A percentile compares a stretch with the other conserved stretches of the same genome.
These are phyloP conservation scores for Aspergillus pseudoviridinutans DNA, from an alignment of 2,329 filamentous ascomycete genomes.

Conservation along the genomic window DNA sequence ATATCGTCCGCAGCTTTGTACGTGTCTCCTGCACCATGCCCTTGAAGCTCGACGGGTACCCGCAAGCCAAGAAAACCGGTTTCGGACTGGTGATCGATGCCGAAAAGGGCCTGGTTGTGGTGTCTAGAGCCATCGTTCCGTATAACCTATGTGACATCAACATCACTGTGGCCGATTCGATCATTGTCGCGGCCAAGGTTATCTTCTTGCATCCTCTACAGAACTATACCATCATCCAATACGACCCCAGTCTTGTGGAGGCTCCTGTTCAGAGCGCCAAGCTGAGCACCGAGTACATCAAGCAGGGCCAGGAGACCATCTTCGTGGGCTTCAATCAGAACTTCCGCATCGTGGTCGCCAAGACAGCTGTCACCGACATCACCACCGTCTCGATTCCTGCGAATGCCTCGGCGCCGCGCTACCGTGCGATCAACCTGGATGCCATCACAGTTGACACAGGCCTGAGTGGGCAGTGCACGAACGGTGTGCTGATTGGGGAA, in stretches of 20 bases:
- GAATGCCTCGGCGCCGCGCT: conserved; percentile 84
- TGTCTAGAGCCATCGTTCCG: conserved; percentile 89
- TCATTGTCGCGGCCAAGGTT: conserved; percentile 90
- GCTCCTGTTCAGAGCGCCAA: conserved; percentile 87
- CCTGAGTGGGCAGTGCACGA: conserved; percentile 85
- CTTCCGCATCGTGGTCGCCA: conserved; percentile 84
- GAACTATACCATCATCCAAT: conserved; percentile 94
- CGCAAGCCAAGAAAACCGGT: conserved; percentile 87
- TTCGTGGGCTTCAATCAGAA: conserved; percentile 99
- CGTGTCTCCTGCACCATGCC: conserved; percentile 91
- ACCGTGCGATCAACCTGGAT: conserved; percentile 91
- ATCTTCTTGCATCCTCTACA: conserved; percentile 94
- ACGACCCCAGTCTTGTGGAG: conserved; percentile 88
- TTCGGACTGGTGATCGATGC: conserved; percentile 98
- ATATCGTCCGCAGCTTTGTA: conserved; percentile 91
- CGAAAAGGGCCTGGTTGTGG: conserved; percentile 88
- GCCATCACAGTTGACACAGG: conserved; percentile 96
- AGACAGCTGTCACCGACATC: conserved; percentile 94
- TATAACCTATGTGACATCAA: conserved; percentile 97
- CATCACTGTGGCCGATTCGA: conserved; percentile 92
- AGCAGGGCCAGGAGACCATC: conserved; percentile 88
- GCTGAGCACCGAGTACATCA: conserved; percentile 75
- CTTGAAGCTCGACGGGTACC: conserved; percentile 95
- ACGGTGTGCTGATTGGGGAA: conserved; percentile 83
- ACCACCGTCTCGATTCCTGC: conserved; percentile 95